Evolutionary conservation across 2,329 filamentous ascomycete species (phyloP).

Genomic region (Colletotrichum sp.): DNA sequence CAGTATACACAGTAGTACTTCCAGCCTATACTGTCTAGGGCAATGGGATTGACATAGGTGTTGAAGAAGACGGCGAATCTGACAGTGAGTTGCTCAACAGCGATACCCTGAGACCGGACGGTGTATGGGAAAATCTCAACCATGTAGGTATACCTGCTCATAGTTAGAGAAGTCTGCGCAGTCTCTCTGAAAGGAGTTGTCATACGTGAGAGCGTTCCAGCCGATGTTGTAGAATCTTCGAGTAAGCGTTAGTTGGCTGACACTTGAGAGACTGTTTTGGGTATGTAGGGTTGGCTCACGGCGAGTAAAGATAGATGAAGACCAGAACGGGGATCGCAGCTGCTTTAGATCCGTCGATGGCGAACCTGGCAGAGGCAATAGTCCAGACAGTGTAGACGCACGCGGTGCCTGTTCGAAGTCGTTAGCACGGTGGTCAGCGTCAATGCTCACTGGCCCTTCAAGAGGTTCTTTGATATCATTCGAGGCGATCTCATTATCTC

Average conservation of each 20-base stretch:
- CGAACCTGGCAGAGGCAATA: slow-evolving; percentile 40
- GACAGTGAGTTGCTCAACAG: slow-evolving; percentile 41
- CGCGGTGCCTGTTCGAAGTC: slow-evolving; percentile 29
- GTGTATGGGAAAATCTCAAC: slow-evolving; percentile 44
- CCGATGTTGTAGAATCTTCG: slow-evolving; percentile 6
- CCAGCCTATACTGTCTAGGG: slow-evolving; percentile 43
- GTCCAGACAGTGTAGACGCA: slow-evolving; percentile 44
- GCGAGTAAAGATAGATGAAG: slow-evolving; percentile 48
- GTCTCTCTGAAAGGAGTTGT: fast-evolving
- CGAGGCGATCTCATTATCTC: too few relatives aligned
- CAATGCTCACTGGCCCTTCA: not conserved
- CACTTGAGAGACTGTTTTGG: not conserved
- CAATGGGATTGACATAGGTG: slow-evolving; percentile 52
- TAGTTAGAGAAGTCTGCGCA: not conserved
- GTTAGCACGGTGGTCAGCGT: not conserved
- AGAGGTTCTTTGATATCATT: not conserved
- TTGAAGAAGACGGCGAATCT: slow-evolving; percentile 48
- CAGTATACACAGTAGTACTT: slow-evolving; percentile 49
- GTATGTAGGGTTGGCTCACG: slow-evolving; percentile 24
- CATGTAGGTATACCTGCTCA: slow-evolving; percentile 40
- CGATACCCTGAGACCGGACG: slow-evolving; percentile 42
- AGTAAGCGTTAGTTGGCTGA: not conserved
- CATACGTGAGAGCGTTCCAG: slow-evolving; percentile 6
- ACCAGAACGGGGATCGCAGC: slow-evolving; percentile 44
- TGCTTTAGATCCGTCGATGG: slow-evolving; percentile 33